A percentile compares a stretch with the other conserved stretches of the same genome.
These are phyloP conservation scores for Globisporangium cylindrosporum DNA, from an alignment of 352 stramenopile species.

Conservation along the genomic window DNA sequence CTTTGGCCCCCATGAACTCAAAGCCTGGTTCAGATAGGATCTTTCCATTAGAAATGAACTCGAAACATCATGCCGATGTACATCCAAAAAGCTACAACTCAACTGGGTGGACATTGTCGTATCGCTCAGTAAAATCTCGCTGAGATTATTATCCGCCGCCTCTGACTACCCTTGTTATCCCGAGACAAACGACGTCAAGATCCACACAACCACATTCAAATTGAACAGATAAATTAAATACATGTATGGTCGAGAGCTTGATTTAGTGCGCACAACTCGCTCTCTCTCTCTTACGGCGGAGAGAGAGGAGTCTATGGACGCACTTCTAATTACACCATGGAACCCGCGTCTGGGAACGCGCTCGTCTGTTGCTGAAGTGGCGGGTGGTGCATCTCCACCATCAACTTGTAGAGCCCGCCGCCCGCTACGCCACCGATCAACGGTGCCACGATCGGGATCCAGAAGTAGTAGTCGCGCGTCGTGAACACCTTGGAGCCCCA, in stretches of 20 bases:
- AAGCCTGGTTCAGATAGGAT: no score
- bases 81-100: no score
- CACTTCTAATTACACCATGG: conserved; percentile 2
- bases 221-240: neutral
- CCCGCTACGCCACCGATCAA: conserved; percentile 33
- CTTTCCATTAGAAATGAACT: no score
- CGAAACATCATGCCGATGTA: no score
- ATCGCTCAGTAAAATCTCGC: no score
- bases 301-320: neutral
- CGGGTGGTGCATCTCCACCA: conserved; percentile 40
- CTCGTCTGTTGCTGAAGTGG: neutral
- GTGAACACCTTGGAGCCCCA: conserved; percentile 48
- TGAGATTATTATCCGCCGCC: no score
- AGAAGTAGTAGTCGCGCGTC: conserved; percentile 47
- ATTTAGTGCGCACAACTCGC: neutral
- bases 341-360: neutral
- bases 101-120: no score
- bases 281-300: neutral
- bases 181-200: no score
- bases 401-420: conserved; percentile 29
- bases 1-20: no score
- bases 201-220: no score
- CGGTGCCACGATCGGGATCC: conserved; percentile 47
- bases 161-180: no score
- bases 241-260: neutral